Evolutionary conservation across 2,329 filamentous ascomycete species (phyloP).

Genomic region (Rhytidhysteron rufulum): DNA sequence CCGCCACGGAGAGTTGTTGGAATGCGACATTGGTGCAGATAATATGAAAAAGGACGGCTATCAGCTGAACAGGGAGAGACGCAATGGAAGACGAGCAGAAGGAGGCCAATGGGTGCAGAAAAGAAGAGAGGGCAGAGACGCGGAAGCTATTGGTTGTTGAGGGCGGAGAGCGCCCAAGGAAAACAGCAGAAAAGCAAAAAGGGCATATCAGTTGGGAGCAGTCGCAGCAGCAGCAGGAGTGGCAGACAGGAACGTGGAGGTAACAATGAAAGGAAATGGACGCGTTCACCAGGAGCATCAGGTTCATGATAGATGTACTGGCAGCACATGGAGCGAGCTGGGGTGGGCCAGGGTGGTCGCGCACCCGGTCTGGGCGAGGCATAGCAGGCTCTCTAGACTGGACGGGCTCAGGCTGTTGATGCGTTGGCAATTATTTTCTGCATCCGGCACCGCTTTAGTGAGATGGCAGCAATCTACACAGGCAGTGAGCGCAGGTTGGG

Average conservation of each 20-base stretch:
- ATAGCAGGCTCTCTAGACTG: constrained; percentile 25
- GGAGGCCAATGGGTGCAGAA: constrained; percentile 13
- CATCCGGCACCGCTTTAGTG: constrained; percentile 34
- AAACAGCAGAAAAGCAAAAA: constrained; percentile 25
- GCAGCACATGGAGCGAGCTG: constrained; percentile 9
- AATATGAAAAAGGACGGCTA: constrained; percentile 12
- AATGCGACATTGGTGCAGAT: constrained; percentile 34
- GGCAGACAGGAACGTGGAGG: constrained; percentile 21
- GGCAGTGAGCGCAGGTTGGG: constrained; percentile 32
- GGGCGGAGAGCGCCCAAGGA: constrained; percentile 14
- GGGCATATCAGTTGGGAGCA: constrained; percentile 17
- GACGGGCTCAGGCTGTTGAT: constrained; percentile 32
- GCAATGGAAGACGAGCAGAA: constrained; percentile 19
- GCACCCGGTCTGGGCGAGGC: constrained; percentile 19
- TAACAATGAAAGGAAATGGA: constrained; percentile 15
- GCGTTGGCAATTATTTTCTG: constrained; percentile 37
- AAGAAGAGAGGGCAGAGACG: constrained; percentile 11
- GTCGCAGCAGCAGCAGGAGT: too few relatives aligned
- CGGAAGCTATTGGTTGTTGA: constrained; percentile 17
- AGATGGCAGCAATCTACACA: constrained; percentile 34
- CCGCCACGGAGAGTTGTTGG: constrained; percentile 32
- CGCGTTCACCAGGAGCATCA: constrained; percentile 24
- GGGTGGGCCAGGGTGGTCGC: constrained; percentile 11
- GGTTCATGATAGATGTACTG: constrained; percentile 32
- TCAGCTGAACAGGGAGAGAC: constrained; percentile 17